Evolutionary conservation across 2,329 filamentous ascomycete species (phyloP).

Genomic region (Ascochyta clinopodiicola): DNA sequence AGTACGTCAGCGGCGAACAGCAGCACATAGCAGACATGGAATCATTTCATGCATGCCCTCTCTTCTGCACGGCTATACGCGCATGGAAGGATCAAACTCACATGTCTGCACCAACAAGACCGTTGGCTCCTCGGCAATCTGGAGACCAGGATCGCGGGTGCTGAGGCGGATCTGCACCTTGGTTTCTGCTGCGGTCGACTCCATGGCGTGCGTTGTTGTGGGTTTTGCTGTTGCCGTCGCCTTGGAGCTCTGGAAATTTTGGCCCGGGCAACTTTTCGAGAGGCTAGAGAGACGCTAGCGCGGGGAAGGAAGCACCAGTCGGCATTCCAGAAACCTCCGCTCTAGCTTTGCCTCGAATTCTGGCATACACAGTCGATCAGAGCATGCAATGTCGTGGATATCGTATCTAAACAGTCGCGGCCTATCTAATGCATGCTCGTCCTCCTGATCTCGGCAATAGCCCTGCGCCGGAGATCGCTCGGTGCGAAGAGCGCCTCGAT

Average conservation of each 20-base stretch:
- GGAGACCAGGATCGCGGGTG: constrained; percentile 42
- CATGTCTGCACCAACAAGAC: constrained; percentile 43
- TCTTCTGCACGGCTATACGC: neutral
- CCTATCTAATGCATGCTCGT: constrained; percentile 30
- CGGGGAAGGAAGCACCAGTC: constrained; percentile 13
- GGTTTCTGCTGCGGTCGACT: constrained; percentile 32
- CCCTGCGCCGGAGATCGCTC: constrained; percentile 63
- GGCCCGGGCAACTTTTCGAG: constrained; percentile 30
- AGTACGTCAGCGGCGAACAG: constrained; percentile 15
- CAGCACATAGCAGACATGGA: too few relatives aligned
- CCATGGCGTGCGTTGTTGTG: constrained; percentile 30
- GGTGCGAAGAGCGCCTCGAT: constrained; percentile 71
- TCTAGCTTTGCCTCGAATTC: neutral
- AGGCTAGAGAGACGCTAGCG: constrained; percentile 32
- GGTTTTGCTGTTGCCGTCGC: constrained; percentile 12
- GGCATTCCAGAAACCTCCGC: constrained; percentile 30
- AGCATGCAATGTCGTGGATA: constrained; percentile 3
- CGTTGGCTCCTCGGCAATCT: constrained; percentile 43
- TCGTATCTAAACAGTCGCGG: constrained; percentile 1
- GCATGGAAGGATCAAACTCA: constrained; percentile 21
- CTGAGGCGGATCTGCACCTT: constrained; percentile 47
- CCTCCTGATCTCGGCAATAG: constrained; percentile 62
- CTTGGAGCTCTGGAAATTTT: constrained; percentile 37
- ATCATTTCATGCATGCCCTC: neutral
- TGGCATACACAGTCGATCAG: too few relatives aligned